A percentile compares a stretch with the other conserved stretches of the same genome.
Conservation (phyloP, 1,139 yeast species). For the Arxiozyma telluris region DNA sequence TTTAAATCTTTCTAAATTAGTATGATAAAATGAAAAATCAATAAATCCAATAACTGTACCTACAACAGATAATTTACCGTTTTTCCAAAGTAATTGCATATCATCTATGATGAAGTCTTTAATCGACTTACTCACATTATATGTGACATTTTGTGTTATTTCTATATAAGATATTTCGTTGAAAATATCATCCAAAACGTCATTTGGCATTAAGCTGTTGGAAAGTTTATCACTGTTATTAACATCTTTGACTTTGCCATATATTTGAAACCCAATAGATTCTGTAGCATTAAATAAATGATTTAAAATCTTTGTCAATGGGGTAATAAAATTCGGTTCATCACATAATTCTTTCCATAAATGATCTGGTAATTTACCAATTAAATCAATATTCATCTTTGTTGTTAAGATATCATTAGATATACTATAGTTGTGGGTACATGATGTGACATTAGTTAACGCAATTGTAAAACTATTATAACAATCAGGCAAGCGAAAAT, state of each 20-base stretch:
- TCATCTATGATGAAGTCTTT: conserved; percentile 31
- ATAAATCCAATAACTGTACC: conserved; percentile 28
- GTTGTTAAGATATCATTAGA: conserved; percentile 3
- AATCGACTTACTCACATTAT: conserved; percentile 19
- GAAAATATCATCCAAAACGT: conserved; percentile 12
- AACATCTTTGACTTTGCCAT: conserved; percentile 14
- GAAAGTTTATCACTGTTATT: conserved; percentile 5
- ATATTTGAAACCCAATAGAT: conserved; percentile 19
- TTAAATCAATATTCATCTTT: conserved; percentile 11
- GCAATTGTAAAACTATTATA: conserved; percentile 17
- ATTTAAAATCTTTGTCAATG: conserved; percentile 30
- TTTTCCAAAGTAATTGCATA: conserved; percentile 26
- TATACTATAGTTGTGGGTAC: conserved; percentile 10
- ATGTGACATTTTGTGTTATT: conserved; percentile 16
- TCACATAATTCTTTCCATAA: conserved; percentile 23
- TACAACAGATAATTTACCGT: conserved; percentile 21
- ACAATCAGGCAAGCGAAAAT: conserved; percentile 30
- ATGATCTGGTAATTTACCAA: conserved; percentile 21
- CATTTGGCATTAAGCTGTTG: conserved; percentile 10
- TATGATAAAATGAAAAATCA: conserved; percentile 25
- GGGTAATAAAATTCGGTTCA: conserved; percentile 28
- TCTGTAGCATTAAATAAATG: conserved; percentile 26
- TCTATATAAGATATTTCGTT: conserved; percentile 15
- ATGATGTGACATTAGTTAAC: conserved; percentile 15
- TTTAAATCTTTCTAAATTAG: conserved; percentile 17